A percentile compares a stretch with the other conserved stretches of the same genome.
These are phyloP conservation scores for Monosporascus sp. DNA, from an alignment of 2,329 filamentous ascomycete species.

Conservation along the genomic window DNA sequence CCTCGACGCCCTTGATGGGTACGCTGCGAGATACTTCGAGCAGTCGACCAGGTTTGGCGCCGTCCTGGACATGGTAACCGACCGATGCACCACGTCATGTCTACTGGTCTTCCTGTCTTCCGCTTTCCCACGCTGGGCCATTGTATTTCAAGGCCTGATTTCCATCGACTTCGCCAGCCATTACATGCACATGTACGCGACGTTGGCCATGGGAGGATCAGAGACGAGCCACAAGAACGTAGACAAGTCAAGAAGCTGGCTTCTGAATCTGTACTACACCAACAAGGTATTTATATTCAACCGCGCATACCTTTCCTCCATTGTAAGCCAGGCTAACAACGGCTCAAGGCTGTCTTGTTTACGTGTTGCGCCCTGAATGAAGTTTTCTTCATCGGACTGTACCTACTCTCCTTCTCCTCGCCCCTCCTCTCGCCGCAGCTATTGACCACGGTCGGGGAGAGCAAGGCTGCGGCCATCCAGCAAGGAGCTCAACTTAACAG, in stretches of 20 bases:
- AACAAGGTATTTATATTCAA: slow-evolving; percentile 64
- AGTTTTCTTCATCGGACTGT: slow-evolving; percentile 95
- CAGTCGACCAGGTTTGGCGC: slow-evolving; percentile 95
- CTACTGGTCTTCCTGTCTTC: slow-evolving; percentile 91
- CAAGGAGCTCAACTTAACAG: slow-evolving; percentile 66
- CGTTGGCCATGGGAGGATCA: slow-evolving; percentile 77
- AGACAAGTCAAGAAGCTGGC: slow-evolving; percentile 78
- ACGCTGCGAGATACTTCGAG: slow-evolving; percentile 81
- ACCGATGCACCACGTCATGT: slow-evolving; percentile 94
- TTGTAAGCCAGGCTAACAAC: too few relatives aligned
- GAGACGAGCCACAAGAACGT: slow-evolving; percentile 89
- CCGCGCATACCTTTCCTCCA: slow-evolving; percentile 20
- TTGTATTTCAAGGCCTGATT: slow-evolving; percentile 91
- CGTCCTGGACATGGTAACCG: slow-evolving; percentile 98
- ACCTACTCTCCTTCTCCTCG: slow-evolving; percentile 94
- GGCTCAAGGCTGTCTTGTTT: slow-evolving; percentile 75
- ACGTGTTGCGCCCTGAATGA: slow-evolving; percentile 87
- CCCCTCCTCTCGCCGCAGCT: slow-evolving; percentile 84
- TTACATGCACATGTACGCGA: slow-evolving; percentile 99
- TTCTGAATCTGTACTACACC: slow-evolving; percentile 93
- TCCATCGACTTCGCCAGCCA: slow-evolving; percentile 90
- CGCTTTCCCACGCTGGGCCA: slow-evolving; percentile 89
- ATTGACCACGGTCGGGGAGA: slow-evolving; percentile 54
- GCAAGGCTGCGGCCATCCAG: slow-evolving; percentile 48
- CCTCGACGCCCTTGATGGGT: slow-evolving; percentile 90